Base-by-base conservation (phyloP, 306 rosid genomes). In the Crataegus laevigata region DNA sequence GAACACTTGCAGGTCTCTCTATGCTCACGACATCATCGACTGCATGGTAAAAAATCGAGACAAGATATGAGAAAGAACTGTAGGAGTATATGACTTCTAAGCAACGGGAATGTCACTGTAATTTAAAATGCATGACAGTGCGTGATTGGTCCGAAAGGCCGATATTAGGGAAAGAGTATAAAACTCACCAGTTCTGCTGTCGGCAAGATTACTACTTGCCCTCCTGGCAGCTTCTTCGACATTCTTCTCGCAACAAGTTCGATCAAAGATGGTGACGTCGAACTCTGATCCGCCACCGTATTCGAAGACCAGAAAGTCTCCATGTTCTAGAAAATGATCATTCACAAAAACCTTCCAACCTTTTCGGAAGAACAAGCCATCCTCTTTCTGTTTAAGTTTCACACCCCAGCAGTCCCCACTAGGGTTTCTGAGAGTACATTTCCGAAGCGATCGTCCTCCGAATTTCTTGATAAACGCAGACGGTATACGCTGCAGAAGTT, bases 271-370 rank as follows among this genome's bases (percentile, higher is more conserved):
- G 25, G 42, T 73, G 18, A 59, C 69, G n/a, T 47, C 52, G 17
- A 73, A 79, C 1, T 6, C 32, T 21, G 82, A 66, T 15, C 25
- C 54, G 6, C 63, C 74, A 29, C 55, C 63, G 21, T 55, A 65
- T 1, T 50, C 1, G 32, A 79, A 73, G 13, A 68, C 58, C 25
- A 79, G 29, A 47, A 79, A 66, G 24, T 73, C 74, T 42, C 69
- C 69, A 14, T 3, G 5, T 15, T 66, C 69, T 19, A 73, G 13
- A 57, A 8, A 32, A 58, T 73, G 71, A 43, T 66, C 26, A 43
- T 66, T 73, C 38, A 47, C 74, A 79, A 79, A 79, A 29, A 14
- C 40, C 38, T 66, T 38, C 78, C 82, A 79, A 62, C 82, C 82
- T 8, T 34, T 22, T 26, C 3, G n/a, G 47, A 79, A 57, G 65